Evolutionary conservation across 1,284 basidiomycete species (phyloP), one percentile per base, ranked within the genome.

Genomic region (Ceratobasidium sp.): DNA sequence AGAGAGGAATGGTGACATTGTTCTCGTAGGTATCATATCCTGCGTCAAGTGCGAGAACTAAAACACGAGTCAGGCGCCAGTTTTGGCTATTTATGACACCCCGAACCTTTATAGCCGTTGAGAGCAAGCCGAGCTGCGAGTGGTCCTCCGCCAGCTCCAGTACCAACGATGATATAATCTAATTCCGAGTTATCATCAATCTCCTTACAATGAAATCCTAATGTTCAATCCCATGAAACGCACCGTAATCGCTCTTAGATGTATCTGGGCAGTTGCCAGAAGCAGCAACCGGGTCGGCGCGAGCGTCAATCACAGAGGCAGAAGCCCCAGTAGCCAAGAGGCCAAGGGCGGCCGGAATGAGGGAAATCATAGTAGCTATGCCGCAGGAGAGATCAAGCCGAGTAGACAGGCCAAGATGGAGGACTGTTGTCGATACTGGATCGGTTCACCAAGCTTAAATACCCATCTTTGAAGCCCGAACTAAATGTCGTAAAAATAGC

Each of bases 81-180:
- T n/a, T n/a, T n/a, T n/a, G n/a, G n/a, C n/a, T 3, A 23, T n/a
- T 33, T 20, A 57, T 17, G 20, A 17, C 42, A 23, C 7, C 28
- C 5, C 73, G 28, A n/a, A 50, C 69, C 69, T 71, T 76, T 71
- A 23, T 71, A 71, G 57, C 69, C 69, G 26, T 61, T 71, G 54
- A 71, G n/a, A n/a, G n/a, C n/a, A n/a, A n/a, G n/a, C n/a, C n/a
- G n/a, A n/a, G n/a, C n/a, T n/a, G n/a, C n/a, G 54, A 44, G n/a
- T n/a, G n/a, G n/a, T n/a, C n/a, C n/a, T n/a, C n/a, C n/a, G n/a
- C n/a, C n/a, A n/a, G n/a, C n/a, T n/a, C n/a, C n/a, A n/a, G n/a
- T n/a, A n/a, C n/a, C n/a, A n/a, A n/a, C n/a, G n/a, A n/a, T n/a
- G n/a, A 71, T 61, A 28, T 71, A 71, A 46, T 71, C 69, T 57